Conservation (phyloP, 2,329 filamentous ascomycete species). For the Aspergillus felis region DNA sequence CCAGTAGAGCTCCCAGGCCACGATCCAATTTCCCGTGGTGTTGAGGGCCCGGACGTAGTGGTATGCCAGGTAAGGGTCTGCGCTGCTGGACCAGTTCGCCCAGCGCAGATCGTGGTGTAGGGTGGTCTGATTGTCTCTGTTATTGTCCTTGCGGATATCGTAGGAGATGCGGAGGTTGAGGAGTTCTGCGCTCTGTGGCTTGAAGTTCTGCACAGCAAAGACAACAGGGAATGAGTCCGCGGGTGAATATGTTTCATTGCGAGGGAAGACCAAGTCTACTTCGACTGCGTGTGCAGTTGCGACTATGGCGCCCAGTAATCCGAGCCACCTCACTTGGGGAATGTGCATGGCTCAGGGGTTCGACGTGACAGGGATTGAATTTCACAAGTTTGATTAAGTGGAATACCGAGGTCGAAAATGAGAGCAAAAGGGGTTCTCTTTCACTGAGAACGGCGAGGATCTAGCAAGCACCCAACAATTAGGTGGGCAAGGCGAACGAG, state of each 20-base stretch:
- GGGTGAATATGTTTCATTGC: slow-evolving; percentile 14
- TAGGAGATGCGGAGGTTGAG: slow-evolving; percentile 9
- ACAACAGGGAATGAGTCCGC: slow-evolving; percentile 13
- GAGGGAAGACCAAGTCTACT: slow-evolving; percentile 16
- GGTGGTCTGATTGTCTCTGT: neutral
- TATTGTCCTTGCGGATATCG: slow-evolving; percentile 3
- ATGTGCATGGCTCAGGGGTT: no score
- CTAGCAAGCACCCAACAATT: no score
- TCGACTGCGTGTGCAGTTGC: slow-evolving; percentile 1
- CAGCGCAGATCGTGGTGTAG: slow-evolving; percentile 3
- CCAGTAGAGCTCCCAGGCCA: slow-evolving; percentile 8
- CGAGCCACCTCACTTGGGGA: no score
- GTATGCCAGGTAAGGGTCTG: slow-evolving; percentile 10
- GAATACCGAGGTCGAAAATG: no score
- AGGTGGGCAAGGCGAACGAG: no score
- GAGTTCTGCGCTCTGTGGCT: slow-evolving; percentile 6
- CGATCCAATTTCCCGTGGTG: neutral
- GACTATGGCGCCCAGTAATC: no score
- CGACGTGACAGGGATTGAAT: no score
- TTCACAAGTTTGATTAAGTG: no score
- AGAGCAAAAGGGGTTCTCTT: no score
- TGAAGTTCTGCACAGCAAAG: slow-evolving; percentile 13
- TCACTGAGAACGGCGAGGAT: no score
- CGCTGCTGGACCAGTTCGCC: slow-evolving; percentile 7
- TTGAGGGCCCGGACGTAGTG: neutral